These are phyloP conservation scores for Malassezia vespertilionis DNA, from an alignment of 1,284 basidiomycete species.

Conservation along the genomic window DNA sequence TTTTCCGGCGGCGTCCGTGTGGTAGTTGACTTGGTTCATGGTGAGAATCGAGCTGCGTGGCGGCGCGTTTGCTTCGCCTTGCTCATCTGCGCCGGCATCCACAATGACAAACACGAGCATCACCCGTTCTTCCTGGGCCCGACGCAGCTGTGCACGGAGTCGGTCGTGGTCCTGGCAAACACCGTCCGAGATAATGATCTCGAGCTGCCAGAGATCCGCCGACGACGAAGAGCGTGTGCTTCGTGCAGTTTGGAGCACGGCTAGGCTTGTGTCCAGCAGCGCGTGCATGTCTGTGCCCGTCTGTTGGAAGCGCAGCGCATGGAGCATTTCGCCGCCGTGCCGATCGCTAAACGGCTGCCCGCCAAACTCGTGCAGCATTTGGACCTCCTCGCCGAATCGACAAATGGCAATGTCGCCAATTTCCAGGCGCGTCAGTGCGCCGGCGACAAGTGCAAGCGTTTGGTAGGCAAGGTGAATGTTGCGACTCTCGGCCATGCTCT, in stretches of 20 bases:
- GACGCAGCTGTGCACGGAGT: slow-evolving; percentile 67
- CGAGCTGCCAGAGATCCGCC: slow-evolving; percentile 86
- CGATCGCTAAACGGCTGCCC: slow-evolving; percentile 26
- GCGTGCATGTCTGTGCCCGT: slow-evolving; percentile 77
- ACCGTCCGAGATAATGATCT: slow-evolving; percentile 97
- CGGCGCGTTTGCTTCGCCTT: slow-evolving; percentile 1
- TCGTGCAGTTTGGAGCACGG: slow-evolving; percentile 57
- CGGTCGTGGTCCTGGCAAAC: slow-evolving; percentile 90
- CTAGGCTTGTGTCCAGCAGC: slow-evolving; percentile 72
- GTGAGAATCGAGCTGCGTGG: slow-evolving; percentile 69
- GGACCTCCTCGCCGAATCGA: slow-evolving; percentile 76
- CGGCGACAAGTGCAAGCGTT: slow-evolving; percentile 80
- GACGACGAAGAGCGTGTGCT: slow-evolving; percentile 55
- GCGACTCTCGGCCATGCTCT: slow-evolving; percentile 88
- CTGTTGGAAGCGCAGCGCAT: slow-evolving; percentile 80
- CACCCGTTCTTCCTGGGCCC: slow-evolving; percentile 78
- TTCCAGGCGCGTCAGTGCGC: slow-evolving; percentile 81
- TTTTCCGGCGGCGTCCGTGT: slow-evolving; percentile 56
- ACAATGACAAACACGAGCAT: slow-evolving; percentile 95
- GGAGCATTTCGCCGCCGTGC: slow-evolving; percentile 61
- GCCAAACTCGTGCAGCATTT: slow-evolving; percentile 72
- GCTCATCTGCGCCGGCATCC: slow-evolving; percentile 59
- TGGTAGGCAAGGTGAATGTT: slow-evolving; percentile 89
- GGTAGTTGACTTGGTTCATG: slow-evolving; percentile 84
- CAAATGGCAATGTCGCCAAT: slow-evolving; percentile 87